phyloP scores from a whole-genome alignment of 75 land plant species.

The Gnetum montanum region DNA sequence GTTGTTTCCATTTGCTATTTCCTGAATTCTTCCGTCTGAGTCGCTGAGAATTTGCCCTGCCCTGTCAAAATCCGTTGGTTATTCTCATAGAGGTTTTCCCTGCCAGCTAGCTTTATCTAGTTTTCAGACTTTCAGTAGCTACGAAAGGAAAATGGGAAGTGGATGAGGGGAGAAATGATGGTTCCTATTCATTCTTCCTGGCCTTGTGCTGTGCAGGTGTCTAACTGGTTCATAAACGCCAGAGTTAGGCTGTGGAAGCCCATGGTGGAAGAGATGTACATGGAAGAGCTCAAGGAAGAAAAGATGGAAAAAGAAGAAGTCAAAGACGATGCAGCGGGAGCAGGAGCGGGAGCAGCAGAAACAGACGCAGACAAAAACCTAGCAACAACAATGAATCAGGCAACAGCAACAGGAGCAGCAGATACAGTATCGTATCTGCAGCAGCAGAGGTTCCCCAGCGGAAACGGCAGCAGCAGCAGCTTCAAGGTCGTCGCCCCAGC shows the following conservation, averaged over 20 bases:
- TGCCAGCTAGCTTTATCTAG: background rate
- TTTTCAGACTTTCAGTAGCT: background rate
- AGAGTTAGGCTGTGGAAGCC: conserved; percentile 26
- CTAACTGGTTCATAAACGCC: conserved; percentile 26
- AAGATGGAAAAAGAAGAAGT: background rate
- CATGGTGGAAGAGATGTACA: conserved; percentile 28
- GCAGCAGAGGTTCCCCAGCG: background rate
- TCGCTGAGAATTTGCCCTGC: no score
- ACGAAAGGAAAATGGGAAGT: background rate
- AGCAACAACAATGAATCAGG: background rate
- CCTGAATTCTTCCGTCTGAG: no score
- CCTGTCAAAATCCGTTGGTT: background rate
- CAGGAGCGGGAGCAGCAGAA: background rate
- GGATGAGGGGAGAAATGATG: background rate
- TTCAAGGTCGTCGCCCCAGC: background rate
- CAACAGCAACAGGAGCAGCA: background rate
- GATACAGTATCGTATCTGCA: background rate
- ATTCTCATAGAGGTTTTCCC: background rate
- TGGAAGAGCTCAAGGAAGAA: conserved; percentile 7
- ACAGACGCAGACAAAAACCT: background rate
- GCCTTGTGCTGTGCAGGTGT: conserved; percentile 7
- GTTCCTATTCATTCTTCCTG: background rate
- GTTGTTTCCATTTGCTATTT: no score
- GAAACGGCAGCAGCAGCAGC: conserved; percentile 4
- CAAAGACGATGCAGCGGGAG: background rate